phyloP scores from a whole-genome alignment of 306 rosid species.

The Sechiopsis laciniata region DNA sequence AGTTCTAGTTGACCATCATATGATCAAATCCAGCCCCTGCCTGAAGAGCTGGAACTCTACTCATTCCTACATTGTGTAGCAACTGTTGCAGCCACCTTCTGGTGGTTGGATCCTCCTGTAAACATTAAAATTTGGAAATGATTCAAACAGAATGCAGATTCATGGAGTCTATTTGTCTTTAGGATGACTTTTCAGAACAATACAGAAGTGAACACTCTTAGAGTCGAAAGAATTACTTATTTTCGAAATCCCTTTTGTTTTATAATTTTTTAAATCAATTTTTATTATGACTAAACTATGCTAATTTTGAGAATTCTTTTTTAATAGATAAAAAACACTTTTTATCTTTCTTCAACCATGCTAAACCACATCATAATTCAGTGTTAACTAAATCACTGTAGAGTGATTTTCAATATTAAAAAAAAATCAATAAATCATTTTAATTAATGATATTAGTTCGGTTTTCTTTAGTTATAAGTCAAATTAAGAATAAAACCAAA shows the following conservation, averaged over 20 bases:
- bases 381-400: background rate
- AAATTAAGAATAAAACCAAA: no score
- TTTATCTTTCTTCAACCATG: background rate
- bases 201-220: background rate
- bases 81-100: conserved; percentile 64
- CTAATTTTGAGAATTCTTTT: background rate
- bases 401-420: background rate
- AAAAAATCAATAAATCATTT: background rate
- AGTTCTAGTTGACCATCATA: conserved; percentile 34
- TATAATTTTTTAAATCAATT: background rate
- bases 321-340: background rate
- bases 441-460: background rate
- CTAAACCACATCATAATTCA: background rate
- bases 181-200: background rate
- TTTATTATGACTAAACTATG: background rate
- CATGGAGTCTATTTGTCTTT: background rate
- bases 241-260: background rate
- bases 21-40: conserved; percentile 55
- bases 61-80: conserved; percentile 52
- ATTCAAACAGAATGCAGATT: background rate
- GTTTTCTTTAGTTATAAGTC: no score
- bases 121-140: background rate
- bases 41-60: conserved; percentile 39
- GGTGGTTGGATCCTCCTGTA: conserved; percentile 73
- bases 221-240: background rate